These are phyloP conservation scores for Rhododendron kiyosumense DNA, from an alignment of 148 eudicot genomes.

Conservation along the genomic window DNA sequence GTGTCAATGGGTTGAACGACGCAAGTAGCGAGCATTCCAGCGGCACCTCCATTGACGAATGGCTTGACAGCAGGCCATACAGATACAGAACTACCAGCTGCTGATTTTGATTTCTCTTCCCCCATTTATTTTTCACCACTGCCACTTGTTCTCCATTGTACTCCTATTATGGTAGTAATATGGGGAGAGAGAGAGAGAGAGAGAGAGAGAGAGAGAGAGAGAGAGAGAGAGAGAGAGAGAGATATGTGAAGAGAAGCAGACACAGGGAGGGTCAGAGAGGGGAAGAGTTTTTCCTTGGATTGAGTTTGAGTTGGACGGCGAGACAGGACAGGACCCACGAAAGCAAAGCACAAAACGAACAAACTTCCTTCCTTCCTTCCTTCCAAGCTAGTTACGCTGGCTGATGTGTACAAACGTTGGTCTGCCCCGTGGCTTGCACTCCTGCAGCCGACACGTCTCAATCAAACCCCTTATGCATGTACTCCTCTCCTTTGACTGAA, in stretches of 20 bases:
- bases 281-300: background rate
- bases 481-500: too few relatives aligned
- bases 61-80: constrained; percentile 41
- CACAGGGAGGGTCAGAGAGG: too few relatives aligned
- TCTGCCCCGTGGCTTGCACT: too few relatives aligned
- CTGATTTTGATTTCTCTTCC: constrained; percentile 21
- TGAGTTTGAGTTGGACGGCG: background rate
- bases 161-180: background rate
- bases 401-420: too few relatives aligned
- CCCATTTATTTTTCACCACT: constrained; percentile 20
- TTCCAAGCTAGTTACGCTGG: too few relatives aligned
- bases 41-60: constrained; percentile 45
- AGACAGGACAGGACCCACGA: background rate
- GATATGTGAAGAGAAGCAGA: background rate
- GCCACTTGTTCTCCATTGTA: background rate
- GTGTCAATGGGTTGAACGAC: constrained; percentile 45
- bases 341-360: too few relatives aligned
- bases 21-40: constrained; percentile 49
- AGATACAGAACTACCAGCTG: background rate
- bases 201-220: too few relatives aligned
- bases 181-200: background rate
- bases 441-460: too few relatives aligned
- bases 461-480: too few relatives aligned
- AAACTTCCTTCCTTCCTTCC: too few relatives aligned
- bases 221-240: background rate